A percentile compares a stretch with the other conserved stretches of the same genome.
Conservation (phyloP, 345 rosid genomes). For the Gossypium turneri region DNA sequence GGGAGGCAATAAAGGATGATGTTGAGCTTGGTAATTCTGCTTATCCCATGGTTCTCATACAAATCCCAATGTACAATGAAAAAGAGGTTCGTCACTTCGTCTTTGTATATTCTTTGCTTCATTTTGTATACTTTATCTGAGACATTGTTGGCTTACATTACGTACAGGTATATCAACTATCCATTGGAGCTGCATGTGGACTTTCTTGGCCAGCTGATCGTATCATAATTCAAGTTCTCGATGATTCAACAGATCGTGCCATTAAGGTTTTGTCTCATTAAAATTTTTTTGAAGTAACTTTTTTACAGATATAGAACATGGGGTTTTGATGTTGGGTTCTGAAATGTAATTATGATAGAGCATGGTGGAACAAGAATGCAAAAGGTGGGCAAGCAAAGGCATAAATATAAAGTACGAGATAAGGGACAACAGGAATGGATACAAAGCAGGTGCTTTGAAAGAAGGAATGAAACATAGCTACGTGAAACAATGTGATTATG, state of each 20-base stretch:
- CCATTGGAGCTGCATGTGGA: conserved; percentile 82
- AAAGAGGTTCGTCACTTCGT: conserved; percentile 35
- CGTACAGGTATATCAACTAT: conserved; percentile 61
- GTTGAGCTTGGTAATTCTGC: conserved; percentile 46
- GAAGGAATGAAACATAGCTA: conserved; percentile 33
- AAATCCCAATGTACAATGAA: conserved; percentile 73
- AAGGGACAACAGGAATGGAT: conserved; percentile 10
- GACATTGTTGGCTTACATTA: neutral
- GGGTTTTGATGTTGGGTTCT: neutral
- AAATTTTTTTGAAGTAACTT: neutral
- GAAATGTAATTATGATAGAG: neutral
- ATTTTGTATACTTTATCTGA: no score
- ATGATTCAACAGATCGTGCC: conserved; percentile 70
- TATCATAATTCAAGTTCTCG: conserved; percentile 78
- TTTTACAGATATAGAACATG: neutral
- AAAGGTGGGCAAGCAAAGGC: conserved; percentile 7
- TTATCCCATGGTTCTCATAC: conserved; percentile 60
- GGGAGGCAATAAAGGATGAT: conserved; percentile 58
- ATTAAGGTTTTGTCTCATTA: conserved; percentile 41
- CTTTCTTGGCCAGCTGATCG: conserved; percentile 82
- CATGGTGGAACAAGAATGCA: neutral
- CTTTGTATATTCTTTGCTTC: no score
- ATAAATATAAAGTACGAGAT: conserved; percentile 1
- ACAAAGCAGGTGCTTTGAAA: conserved; percentile 9
- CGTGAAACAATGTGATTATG: conserved; percentile 63